Evolutionary conservation across 768 basidiomycete genomes (phyloP).

Genomic region (Floccularia luteovirens): DNA sequence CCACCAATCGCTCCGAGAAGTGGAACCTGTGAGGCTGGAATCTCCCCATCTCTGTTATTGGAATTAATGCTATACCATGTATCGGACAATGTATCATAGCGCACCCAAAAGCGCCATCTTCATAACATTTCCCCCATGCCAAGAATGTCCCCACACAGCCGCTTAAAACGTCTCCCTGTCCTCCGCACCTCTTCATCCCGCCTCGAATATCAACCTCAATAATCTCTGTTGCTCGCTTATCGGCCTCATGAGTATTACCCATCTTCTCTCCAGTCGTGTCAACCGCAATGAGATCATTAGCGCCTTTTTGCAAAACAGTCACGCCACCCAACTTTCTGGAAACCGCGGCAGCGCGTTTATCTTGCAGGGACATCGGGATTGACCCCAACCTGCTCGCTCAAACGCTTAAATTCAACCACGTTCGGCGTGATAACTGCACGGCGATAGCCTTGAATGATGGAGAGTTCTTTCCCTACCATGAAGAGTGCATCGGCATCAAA

Average conservation of each 20-base stretch:
- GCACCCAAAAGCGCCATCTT: conserved; percentile 77
- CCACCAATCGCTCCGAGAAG: conserved; percentile 81
- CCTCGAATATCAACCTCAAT: conserved; percentile 66
- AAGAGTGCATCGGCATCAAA: conserved; percentile 92
- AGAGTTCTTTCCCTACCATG: conserved; percentile 69
- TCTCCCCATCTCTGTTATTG: conserved; percentile 35
- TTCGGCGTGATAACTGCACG: conserved; percentile 92
- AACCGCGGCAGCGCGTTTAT: conserved; percentile 59
- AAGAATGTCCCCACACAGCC: conserved; percentile 85
- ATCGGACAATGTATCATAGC: conserved; percentile 10
- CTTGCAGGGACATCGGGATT: conserved; percentile 40
- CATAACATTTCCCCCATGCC: conserved; percentile 94
- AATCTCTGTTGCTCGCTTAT: conserved; percentile 43
- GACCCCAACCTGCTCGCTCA: conserved; percentile 69
- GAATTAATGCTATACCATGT: conserved; percentile 1
- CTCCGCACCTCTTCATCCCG: conserved; percentile 88
- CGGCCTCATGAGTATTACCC: too few relatives aligned
- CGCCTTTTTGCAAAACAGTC: conserved; percentile 86
- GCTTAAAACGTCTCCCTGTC: conserved; percentile 91
- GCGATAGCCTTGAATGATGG: conserved; percentile 75
- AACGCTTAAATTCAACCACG: conserved; percentile 83
- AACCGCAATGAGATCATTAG: conserved; percentile 72
- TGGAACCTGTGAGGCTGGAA: conserved; percentile 64
- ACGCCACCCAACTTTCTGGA: conserved; percentile 78
- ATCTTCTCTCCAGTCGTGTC: conserved; percentile 55